These are phyloP conservation scores for Daphne laureola DNA, from an alignment of 441 rosid species.

Conservation along the genomic window DNA sequence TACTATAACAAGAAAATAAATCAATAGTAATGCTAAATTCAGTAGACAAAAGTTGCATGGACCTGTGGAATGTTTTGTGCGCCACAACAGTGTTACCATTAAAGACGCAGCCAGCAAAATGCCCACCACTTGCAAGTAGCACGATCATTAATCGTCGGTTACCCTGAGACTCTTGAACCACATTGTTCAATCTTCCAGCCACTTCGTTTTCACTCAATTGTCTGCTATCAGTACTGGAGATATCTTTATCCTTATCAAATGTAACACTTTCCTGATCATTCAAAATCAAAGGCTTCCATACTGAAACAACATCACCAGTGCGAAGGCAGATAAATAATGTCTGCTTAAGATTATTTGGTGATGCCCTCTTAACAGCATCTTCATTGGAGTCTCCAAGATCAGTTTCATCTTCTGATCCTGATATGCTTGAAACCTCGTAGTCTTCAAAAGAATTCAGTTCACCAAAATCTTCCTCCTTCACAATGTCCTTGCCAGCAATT, in stretches of 20 bases:
- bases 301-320: conserved; percentile 62
- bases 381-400: conserved; percentile 27
- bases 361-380: conserved; percentile 28
- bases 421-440: conserved; percentile 81
- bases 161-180: conserved; percentile 39
- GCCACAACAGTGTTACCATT: conserved; percentile 60
- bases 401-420: conserved; percentile 93
- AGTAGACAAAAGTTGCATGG: conserved; percentile 7
- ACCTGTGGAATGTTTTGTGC: conserved; percentile 96
- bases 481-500: conserved; percentile 63
- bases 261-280: conserved; percentile 52
- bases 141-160: conserved; percentile 42
- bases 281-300: conserved; percentile 67
- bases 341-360: conserved; percentile 32
- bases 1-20: not conserved
- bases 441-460: conserved; percentile 67
- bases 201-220: conserved; percentile 42
- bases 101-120: conserved; percentile 85
- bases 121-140: conserved; percentile 87
- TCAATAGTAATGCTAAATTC: not conserved
- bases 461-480: conserved; percentile 83
- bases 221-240: conserved; percentile 10
- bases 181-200: conserved; percentile 43
- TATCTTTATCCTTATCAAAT: conserved; percentile 28
- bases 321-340: conserved; percentile 56